Conservation (phyloP, 1,139 yeast species). For the Sugiyamaella japonica region DNA sequence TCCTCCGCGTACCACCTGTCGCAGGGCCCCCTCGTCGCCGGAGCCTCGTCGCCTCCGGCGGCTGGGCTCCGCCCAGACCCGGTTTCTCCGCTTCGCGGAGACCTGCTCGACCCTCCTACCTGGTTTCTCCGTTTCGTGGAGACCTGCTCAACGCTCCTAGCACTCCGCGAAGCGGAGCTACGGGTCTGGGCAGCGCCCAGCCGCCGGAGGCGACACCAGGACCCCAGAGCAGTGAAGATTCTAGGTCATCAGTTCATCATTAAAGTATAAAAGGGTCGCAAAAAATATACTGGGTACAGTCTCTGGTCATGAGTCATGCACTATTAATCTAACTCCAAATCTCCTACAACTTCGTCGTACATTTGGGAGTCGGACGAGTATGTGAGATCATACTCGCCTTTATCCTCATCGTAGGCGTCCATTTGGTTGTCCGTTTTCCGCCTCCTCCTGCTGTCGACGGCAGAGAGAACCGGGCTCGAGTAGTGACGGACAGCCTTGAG, state of each 20-base stretch:
- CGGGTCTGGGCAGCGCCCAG: not conserved
- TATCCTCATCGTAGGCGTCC: slow-evolving; percentile 37
- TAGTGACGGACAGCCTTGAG: slow-evolving; percentile 43
- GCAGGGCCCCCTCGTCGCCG: no score
- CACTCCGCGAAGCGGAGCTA: not conserved
- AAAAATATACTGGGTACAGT: not conserved
- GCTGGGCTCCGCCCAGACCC: not conserved
- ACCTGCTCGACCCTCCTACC: no score
- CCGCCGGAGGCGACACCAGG: not conserved
- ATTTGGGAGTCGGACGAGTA: slow-evolving; percentile 32
- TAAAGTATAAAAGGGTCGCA: not conserved
- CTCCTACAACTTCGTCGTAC: slow-evolving; percentile 43
- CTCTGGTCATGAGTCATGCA: not conserved
- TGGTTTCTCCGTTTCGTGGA: not conserved
- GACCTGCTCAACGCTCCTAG: no score
- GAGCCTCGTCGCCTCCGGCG: not conserved
- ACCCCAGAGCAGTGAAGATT: not conserved
- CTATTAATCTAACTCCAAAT: slow-evolving; percentile 41
- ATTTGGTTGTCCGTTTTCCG: slow-evolving; percentile 22
- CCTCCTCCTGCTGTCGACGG: slow-evolving; percentile 27
- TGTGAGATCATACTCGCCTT: slow-evolving; percentile 52
- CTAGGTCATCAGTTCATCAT: slow-evolving; percentile 2
- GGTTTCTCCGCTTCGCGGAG: no score
- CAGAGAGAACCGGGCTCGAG: slow-evolving; percentile 28
- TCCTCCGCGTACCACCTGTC: not conserved